A percentile compares a stretch with the other conserved stretches of the same genome.
phyloP scores from a whole-genome alignment of 1,139 yeast species.

The Suhomyces maxii region DNA sequence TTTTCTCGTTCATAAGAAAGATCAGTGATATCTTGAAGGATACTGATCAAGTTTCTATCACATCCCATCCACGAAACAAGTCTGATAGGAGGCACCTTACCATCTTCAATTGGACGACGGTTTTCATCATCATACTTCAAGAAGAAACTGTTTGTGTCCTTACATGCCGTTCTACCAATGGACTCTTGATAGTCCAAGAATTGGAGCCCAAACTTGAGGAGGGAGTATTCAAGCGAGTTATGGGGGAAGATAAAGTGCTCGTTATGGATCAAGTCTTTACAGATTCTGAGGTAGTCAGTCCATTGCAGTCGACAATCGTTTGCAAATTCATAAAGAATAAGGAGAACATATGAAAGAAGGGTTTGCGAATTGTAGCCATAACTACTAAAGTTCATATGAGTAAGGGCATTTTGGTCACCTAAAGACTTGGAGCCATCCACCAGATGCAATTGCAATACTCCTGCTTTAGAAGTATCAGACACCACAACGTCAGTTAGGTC shows the following conservation, averaged over 20 bases:
- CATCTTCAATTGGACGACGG: background rate
- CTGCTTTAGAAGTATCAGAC: background rate
- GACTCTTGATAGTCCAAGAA: conserved; percentile 33
- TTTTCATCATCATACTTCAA: conserved; percentile 16
- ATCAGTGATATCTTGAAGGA: conserved; percentile 37
- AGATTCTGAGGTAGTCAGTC: conserved; percentile 23
- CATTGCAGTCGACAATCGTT: conserved; percentile 29
- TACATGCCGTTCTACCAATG: conserved; percentile 37
- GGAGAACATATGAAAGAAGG: conserved; percentile 24
- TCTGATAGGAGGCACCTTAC: conserved; percentile 7
- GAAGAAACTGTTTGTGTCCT: conserved; percentile 28
- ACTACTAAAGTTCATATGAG: too few species aligned
- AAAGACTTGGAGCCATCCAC: too few species aligned
- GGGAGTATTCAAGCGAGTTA: conserved; percentile 21
- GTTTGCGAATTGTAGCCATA: conserved; percentile 16
- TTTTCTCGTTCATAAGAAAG: conserved; percentile 27
- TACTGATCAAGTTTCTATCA: conserved; percentile 24
- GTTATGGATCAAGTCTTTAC: conserved; percentile 22
- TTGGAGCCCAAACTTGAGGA: conserved; percentile 28
- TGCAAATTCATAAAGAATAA: conserved; percentile 31
- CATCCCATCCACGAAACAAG: conserved; percentile 31
- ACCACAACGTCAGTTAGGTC: background rate
- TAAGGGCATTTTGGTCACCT: too few species aligned
- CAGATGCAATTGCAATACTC: too few species aligned
- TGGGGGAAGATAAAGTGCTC: conserved; percentile 16